Evolutionary conservation across 768 basidiomycete genomes (phyloP).

Genomic region (Pisolithus albus): DNA sequence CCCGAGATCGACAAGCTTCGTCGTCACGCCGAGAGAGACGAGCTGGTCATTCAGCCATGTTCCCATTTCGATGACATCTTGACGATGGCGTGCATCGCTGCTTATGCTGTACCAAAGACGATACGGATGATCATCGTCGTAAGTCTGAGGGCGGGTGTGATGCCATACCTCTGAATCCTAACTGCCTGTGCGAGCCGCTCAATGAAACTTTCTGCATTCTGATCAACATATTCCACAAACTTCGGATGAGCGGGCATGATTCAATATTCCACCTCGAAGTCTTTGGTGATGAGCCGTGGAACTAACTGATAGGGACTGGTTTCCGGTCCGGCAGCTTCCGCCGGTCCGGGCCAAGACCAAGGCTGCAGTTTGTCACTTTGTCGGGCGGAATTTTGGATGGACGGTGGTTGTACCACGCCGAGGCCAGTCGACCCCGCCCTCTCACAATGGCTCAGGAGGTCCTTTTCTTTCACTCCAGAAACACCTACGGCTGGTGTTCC

Average conservation of each 20-base stretch:
- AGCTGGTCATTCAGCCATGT: slow-evolving; percentile 73
- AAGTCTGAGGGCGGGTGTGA: no score
- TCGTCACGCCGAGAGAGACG: slow-evolving; percentile 69
- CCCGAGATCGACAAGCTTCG: slow-evolving; percentile 69
- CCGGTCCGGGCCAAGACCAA: no score
- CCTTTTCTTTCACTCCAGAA: neutral
- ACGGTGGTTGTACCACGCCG: no score
- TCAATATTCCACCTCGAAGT: neutral
- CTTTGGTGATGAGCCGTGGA: neutral
- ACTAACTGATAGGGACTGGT: neutral
- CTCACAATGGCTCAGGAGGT: neutral
- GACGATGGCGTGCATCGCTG: slow-evolving; percentile 62
- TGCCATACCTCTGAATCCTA: slow-evolving; percentile 63
- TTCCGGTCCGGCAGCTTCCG: no score
- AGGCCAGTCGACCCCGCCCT: neutral
- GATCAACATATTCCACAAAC: slow-evolving; percentile 51
- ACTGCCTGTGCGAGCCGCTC: slow-evolving; percentile 75
- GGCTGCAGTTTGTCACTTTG: no score
- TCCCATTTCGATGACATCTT: slow-evolving; percentile 82
- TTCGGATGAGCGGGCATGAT: slow-evolving; percentile 30
- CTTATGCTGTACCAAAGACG: slow-evolving; percentile 43
- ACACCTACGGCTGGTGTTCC: neutral
- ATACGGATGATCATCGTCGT: neutral
- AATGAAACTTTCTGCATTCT: slow-evolving; percentile 68
- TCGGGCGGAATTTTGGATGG: no score